Evolutionary conservation across 148 eudicot species (phyloP).

Genomic region (Rhododendron vialii): DNA sequence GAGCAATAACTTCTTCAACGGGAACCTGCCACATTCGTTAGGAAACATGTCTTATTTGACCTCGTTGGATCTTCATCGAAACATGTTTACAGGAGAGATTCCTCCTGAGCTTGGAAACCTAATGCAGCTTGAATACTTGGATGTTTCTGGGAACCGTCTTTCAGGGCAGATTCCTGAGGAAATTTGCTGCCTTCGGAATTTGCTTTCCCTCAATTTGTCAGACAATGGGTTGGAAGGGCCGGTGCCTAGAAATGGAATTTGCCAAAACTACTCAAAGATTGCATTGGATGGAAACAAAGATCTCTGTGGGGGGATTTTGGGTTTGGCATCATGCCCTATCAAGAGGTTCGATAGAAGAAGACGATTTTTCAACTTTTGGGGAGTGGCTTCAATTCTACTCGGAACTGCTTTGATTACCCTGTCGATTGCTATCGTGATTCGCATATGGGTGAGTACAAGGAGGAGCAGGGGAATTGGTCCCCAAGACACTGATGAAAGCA

Average conservation of each 20-base stretch:
- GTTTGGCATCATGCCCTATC: conserved; percentile 26
- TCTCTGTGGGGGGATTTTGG: conserved; percentile 39
- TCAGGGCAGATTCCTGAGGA: conserved; percentile 37
- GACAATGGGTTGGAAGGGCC: conserved; percentile 38
- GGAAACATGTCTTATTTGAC: conserved; percentile 45
- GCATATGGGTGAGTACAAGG: conserved; percentile 18
- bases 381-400: conserved; percentile 14
- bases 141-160: conserved; percentile 34
- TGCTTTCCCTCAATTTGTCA: conserved; percentile 25
- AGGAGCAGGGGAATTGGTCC: conserved; percentile 17
- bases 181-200: conserved; percentile 26
- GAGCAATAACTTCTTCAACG: conserved; percentile 32
- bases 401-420: conserved; percentile 21
- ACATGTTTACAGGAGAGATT: conserved; percentile 30
- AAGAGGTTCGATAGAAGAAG: conserved; percentile 18
- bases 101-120: conserved; percentile 41
- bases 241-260: conserved; percentile 36
- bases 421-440: conserved; percentile 15
- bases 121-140: conserved; percentile 34
- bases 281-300: conserved; percentile 39
- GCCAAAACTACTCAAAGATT: conserved; percentile 28
- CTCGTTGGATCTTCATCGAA: conserved; percentile 43
- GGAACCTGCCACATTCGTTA: conserved; percentile 32
- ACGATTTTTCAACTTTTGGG: conserved; percentile 24
- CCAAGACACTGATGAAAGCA: conserved; percentile 24